phyloP scores from a whole-genome alignment of 164 flowering plant species.

The Umbilicus rupestris region DNA sequence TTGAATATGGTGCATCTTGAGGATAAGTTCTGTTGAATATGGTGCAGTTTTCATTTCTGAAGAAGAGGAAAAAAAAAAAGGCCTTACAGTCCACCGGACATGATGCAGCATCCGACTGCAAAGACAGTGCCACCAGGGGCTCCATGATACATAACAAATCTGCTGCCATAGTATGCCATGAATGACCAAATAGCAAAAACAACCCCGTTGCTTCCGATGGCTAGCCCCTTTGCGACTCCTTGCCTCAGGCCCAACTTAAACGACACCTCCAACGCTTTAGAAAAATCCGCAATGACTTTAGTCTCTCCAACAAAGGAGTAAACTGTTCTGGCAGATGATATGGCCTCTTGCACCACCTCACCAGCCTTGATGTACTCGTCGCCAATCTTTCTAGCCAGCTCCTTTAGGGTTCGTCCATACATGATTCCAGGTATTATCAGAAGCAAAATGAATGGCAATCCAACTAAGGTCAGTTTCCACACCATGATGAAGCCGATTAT shows the following conservation, averaged over 20 bases:
- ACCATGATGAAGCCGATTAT: slow-evolving; percentile 38
- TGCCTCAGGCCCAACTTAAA: slow-evolving; percentile 54
- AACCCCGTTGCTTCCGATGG: slow-evolving; percentile 72
- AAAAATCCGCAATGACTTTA: slow-evolving; percentile 43
- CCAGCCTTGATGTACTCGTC: slow-evolving; percentile 65
- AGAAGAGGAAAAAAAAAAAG: no score
- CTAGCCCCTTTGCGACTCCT: slow-evolving; percentile 77
- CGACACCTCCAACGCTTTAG: slow-evolving; percentile 48
- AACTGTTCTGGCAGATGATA: slow-evolving; percentile 73
- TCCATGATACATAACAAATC: slow-evolving; percentile 65
- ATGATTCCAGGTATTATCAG: slow-evolving; percentile 69
- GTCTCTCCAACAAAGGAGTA: slow-evolving; percentile 74
- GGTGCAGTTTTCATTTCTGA: background rate
- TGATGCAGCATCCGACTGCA: slow-evolving; percentile 51
- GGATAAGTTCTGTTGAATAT: background rate
- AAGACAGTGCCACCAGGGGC: slow-evolving; percentile 70
- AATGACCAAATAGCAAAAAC: slow-evolving; percentile 70
- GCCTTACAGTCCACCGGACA: slow-evolving; percentile 71
- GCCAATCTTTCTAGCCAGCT: slow-evolving; percentile 41
- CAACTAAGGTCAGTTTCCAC: slow-evolving; percentile 72
- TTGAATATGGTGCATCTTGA: no score
- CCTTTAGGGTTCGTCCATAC: slow-evolving; percentile 59
- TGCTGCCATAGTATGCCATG: slow-evolving; percentile 65
- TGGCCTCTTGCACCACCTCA: slow-evolving; percentile 62
- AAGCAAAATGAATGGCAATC: slow-evolving; percentile 51